These are phyloP conservation scores for Hymenoscyphus albidus DNA, from an alignment of 2,329 filamentous ascomycete genomes.

Conservation along the genomic window DNA sequence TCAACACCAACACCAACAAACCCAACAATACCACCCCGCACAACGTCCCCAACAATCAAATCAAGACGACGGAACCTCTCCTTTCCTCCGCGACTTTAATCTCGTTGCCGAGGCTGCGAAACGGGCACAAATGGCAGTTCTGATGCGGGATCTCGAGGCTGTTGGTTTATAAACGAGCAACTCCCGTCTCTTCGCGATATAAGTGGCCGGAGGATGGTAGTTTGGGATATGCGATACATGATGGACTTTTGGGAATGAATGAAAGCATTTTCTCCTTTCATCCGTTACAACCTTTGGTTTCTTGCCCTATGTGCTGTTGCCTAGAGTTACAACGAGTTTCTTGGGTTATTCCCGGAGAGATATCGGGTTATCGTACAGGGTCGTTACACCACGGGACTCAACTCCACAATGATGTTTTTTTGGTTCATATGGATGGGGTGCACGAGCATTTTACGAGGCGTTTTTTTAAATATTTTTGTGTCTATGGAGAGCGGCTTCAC, in stretches of 20 bases:
- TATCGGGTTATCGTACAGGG: background rate
- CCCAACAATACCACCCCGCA: constrained; percentile 12
- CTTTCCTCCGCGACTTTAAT: constrained; percentile 75
- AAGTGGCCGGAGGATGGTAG: background rate
- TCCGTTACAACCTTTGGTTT: background rate
- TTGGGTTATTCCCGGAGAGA: background rate
- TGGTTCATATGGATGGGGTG: background rate
- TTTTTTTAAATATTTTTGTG: background rate
- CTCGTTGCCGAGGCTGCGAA: constrained; percentile 91
- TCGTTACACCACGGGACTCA: too few relatives aligned
- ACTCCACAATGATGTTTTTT: background rate
- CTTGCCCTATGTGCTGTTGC: background rate
- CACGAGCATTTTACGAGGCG: background rate
- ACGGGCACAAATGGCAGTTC: constrained; percentile 81
- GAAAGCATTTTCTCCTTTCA: background rate
- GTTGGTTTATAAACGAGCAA: constrained; percentile 24
- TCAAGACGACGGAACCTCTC: constrained; percentile 44
- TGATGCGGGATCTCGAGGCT: constrained; percentile 79
- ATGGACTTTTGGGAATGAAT: background rate
- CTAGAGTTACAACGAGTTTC: background rate
- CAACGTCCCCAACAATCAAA: constrained; percentile 34
- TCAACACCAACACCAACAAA: constrained; percentile 28
- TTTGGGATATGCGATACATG: background rate
- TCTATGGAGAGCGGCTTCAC: background rate
- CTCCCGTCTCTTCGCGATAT: background rate